Percentiles rank a stretch among this genome's conserved stretches.
Conservation (phyloP, 306 rosid species). For the Sindora glabra region DNA sequence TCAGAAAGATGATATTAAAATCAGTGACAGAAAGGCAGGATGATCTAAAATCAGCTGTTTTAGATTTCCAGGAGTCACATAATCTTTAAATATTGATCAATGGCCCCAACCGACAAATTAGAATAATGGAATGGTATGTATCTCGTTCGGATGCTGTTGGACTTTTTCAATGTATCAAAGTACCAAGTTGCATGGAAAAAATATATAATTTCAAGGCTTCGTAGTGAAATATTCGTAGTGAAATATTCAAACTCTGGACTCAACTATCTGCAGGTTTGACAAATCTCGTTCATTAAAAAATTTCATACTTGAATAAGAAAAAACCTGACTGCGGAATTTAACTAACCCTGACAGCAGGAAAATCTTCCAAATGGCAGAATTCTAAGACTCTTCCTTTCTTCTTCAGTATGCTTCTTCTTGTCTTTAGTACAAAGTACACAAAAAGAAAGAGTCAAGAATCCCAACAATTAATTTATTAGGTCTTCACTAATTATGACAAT, state of each 20-base stretch:
- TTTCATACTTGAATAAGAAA: slow-evolving; percentile 13
- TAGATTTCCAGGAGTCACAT: slow-evolving; percentile 18
- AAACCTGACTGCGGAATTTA: slow-evolving; percentile 13
- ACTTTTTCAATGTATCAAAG: slow-evolving; percentile 4
- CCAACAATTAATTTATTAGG: slow-evolving; percentile 28
- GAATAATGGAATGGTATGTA: slow-evolving; percentile 8
- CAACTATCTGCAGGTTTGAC: slow-evolving; percentile 41
- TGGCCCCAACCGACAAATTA: slow-evolving; percentile 13
- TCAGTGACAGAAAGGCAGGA: not conserved
- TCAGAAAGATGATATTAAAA: not conserved
- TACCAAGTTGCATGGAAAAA: slow-evolving; percentile 16
- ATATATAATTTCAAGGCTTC: not conserved
- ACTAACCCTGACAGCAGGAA: slow-evolving; percentile 24
- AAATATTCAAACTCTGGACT: slow-evolving; percentile 21
- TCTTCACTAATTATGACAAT: slow-evolving; percentile 19
- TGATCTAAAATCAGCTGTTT: slow-evolving; percentile 5
- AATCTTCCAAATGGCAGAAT: slow-evolving; percentile 79
- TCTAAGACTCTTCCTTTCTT: slow-evolving; percentile 9
- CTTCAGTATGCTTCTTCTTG: slow-evolving; percentile 25
- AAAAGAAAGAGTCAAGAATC: slow-evolving; percentile 43
- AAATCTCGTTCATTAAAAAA: slow-evolving; percentile 12
- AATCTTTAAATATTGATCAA: not conserved
- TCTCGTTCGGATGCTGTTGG: not conserved
- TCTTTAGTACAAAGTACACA: slow-evolving; percentile 29
- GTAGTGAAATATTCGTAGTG: not conserved